phyloP scores from a whole-genome alignment of 768 basidiomycete species.

The Rhodocollybia butyracea region DNA sequence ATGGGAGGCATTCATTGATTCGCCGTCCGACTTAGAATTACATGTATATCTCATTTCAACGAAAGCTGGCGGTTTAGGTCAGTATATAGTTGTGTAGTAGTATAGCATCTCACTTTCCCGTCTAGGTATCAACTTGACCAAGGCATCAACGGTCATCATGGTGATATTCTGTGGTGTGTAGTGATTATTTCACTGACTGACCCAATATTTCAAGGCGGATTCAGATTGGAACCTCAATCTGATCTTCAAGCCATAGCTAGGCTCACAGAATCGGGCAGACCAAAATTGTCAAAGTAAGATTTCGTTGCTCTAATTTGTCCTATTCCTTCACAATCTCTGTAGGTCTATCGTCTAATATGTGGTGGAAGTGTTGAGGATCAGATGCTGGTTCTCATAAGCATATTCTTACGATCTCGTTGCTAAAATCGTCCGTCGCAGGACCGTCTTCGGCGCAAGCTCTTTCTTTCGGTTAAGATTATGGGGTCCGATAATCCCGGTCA shows the following conservation, averaged over 20 bases:
- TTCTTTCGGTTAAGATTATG: conserved; percentile 64
- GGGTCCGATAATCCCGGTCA: conserved; percentile 29
- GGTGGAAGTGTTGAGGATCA: conserved; percentile 73
- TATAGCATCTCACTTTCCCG: conserved; percentile 13
- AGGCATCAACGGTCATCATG: conserved; percentile 77
- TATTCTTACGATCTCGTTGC: not conserved
- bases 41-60: conserved; percentile 71
- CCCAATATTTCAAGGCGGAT: too few relatives aligned
- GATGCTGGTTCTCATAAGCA: conserved; percentile 41
- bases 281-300: conserved; percentile 58
- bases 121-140: conserved; percentile 79
- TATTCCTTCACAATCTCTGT: not conserved
- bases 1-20: not conserved
- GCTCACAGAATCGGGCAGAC: conserved; percentile 82
- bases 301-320: not conserved
- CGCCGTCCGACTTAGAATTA: conserved; percentile 38
- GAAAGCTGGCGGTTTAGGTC: conserved; percentile 68
- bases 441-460: conserved; percentile 67
- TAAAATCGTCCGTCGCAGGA: conserved; percentile 23
- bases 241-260: conserved; percentile 85
- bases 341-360: conserved; percentile 71
- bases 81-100: conserved; percentile 4
- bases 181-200: too few relatives aligned
- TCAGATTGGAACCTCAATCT: conserved; percentile 71
- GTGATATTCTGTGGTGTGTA: too few relatives aligned